A percentile compares a stretch with the other conserved stretches of the same genome.
These are phyloP conservation scores for Paraurostyla sp. DNA, from an alignment of 73 alveolate genomes.

Conservation along the genomic window DNA sequence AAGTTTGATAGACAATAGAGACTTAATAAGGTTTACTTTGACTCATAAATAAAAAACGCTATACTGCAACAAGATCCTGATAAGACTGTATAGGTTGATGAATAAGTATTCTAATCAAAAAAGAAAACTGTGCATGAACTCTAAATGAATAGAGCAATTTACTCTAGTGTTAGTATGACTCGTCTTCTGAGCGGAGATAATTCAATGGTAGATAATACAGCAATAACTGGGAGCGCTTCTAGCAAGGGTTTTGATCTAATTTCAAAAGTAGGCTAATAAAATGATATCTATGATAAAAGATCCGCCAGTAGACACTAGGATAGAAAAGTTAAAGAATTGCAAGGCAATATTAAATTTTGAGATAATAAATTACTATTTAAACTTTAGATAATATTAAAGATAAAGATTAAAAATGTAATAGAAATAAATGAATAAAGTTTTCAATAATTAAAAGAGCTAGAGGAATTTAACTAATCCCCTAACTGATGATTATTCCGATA, in stretches of 20 bases:
- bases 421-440: slow-evolving; percentile 14
- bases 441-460: neutral
- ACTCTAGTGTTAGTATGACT: neutral
- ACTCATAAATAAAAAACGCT: neutral
- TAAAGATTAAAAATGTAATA: neutral
- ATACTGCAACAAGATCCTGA: neutral
- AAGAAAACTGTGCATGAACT: neutral
- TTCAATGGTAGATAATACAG: neutral
- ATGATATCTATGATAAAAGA: no score
- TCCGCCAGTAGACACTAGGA: no score
- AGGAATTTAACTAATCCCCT: neutral
- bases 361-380: neutral
- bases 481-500: neutral
- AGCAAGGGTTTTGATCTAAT: no score
- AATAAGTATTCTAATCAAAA: neutral
- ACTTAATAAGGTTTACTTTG: neutral
- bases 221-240: no score
- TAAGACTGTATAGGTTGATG: neutral
- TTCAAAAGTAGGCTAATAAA: no score
- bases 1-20: neutral
- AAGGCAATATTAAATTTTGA: no score
- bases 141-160: neutral
- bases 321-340: neutral
- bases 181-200: neutral
- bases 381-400: no score